Evolutionary conservation across 2,329 filamentous ascomycete genomes (phyloP).

Genomic region (Sarocladium oryzae): DNA sequence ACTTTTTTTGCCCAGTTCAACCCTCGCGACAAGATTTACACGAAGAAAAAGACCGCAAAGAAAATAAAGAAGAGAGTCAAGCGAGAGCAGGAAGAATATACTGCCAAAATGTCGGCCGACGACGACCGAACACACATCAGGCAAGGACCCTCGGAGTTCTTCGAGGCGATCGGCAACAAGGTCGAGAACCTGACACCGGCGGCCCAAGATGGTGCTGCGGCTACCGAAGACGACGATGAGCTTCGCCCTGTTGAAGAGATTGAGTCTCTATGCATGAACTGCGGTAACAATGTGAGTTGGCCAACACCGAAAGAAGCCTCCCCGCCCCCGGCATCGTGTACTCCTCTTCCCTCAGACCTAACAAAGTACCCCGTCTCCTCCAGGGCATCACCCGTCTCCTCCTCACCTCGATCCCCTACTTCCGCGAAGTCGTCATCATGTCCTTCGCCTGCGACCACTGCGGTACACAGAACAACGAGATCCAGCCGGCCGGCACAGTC

Average conservation of each 20-base stretch:
- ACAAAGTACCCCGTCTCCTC: not conserved
- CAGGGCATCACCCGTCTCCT: constrained; percentile 81
- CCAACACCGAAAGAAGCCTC: not conserved
- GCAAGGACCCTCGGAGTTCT: constrained; percentile 44
- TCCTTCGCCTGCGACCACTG: constrained; percentile 93
- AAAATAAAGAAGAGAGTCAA: too few relatives aligned
- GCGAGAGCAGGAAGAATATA: not conserved
- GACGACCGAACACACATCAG: constrained; percentile 24
- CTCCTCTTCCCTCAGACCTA: too few relatives aligned
- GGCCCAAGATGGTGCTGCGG: constrained; percentile 27
- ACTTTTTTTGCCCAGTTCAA: not conserved
- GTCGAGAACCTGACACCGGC: constrained; percentile 44
- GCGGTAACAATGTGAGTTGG: constrained; percentile 62
- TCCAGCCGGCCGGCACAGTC: constrained; percentile 86
- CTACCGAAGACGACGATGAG: constrained; percentile 36
- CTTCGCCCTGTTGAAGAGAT: constrained; percentile 57
- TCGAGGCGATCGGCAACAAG: constrained; percentile 57
- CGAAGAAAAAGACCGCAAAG: too few relatives aligned
- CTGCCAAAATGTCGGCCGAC: constrained; percentile 34
- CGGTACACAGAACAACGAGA: constrained; percentile 82
- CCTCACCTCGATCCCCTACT: constrained; percentile 90
- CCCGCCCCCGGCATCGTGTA: too few relatives aligned
- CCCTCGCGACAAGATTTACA: too few relatives aligned
- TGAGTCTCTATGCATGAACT: constrained; percentile 83
- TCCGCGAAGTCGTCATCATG: constrained; percentile 96